Evolutionary conservation across 164 flowering plant species (phyloP).

Genomic region (Vitis labrusca): DNA sequence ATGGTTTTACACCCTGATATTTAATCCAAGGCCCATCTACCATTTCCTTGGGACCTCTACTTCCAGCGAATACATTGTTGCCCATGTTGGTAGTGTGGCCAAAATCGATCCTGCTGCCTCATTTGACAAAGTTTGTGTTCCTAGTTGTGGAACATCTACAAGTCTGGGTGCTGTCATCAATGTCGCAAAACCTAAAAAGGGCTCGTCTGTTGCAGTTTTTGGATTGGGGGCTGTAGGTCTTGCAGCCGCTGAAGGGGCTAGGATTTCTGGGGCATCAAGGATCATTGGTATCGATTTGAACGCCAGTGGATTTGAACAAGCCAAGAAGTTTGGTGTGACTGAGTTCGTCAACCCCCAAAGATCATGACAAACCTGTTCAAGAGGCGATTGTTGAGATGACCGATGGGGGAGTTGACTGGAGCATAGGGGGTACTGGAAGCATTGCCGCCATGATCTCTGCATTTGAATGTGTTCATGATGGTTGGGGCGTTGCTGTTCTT

Average conservation of each 20-base stretch:
- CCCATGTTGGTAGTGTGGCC: too few species aligned
- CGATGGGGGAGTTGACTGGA: conserved; percentile 45
- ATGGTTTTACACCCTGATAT: too few species aligned
- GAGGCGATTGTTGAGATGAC: conserved; percentile 54
- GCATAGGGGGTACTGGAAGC: conserved; percentile 47
- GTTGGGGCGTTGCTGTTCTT: conserved; percentile 53
- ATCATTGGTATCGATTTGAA: conserved; percentile 51
- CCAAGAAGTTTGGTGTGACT: conserved; percentile 48
- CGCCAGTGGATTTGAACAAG: conserved; percentile 33
- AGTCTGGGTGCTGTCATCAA: conserved; percentile 55
- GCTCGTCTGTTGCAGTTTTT: conserved; percentile 47
- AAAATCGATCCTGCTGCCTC: conserved; percentile 22
- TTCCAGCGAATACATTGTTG: too few species aligned
- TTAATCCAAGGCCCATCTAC: too few species aligned
- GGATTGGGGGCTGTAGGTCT: conserved; percentile 61
- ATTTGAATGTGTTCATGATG: conserved; percentile 53
- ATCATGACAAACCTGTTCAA: conserved; percentile 51
- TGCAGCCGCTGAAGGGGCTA: conserved; percentile 58
- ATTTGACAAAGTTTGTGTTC: conserved; percentile 46
- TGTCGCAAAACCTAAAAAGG: conserved; percentile 55
- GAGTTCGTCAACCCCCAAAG: conserved; percentile 67
- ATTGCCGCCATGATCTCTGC: conserved; percentile 44
- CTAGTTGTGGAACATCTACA: conserved; percentile 47
- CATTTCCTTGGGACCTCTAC: too few species aligned
- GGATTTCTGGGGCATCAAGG: conserved; percentile 41